phyloP scores from a whole-genome alignment of 169 alveolate genomes.

The Perkinsus chesapeaki region DNA sequence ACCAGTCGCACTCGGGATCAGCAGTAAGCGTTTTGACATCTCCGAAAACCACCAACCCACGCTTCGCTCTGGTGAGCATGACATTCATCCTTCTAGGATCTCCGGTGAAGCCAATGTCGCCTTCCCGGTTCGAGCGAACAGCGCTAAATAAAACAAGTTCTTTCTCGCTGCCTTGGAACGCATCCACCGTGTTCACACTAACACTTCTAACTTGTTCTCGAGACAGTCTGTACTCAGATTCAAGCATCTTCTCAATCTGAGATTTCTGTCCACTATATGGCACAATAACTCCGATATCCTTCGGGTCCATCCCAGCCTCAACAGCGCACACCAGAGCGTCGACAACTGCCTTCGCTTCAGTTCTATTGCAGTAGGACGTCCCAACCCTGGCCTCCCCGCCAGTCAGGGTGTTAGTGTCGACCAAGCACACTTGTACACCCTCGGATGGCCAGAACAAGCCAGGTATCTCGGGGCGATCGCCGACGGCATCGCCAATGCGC shows the following conservation, averaged over 20 bases:
- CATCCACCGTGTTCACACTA: slow-evolving; percentile 80
- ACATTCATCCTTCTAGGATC: slow-evolving; percentile 88
- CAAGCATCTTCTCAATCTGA: slow-evolving; percentile 17
- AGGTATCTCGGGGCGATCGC: neutral
- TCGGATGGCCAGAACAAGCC: neutral
- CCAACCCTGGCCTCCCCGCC: neutral
- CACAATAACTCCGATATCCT: slow-evolving; percentile 29
- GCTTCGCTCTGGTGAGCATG: slow-evolving; percentile 82
- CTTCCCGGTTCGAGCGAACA: slow-evolving; percentile 80
- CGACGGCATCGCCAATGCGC: neutral
- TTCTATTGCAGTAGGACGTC: neutral
- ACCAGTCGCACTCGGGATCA: neutral
- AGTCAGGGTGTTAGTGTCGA: neutral
- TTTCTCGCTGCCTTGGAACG: slow-evolving; percentile 88
- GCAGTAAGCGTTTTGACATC: neutral
- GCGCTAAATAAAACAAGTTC: slow-evolving; percentile 81
- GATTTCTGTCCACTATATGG: slow-evolving; percentile 38
- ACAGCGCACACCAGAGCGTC: neutral
- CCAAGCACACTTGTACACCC: neutral
- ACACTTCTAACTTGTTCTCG: neutral
- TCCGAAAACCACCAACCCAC: slow-evolving; percentile 48
- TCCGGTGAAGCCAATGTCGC: slow-evolving; percentile 77
- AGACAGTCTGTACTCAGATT: slow-evolving; percentile 1
- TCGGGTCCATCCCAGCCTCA: neutral
- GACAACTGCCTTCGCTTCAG: neutral